Base-by-base conservation (phyloP, 1,284 basidiomycete species). In the Ceratobasidium sp. region DNA sequence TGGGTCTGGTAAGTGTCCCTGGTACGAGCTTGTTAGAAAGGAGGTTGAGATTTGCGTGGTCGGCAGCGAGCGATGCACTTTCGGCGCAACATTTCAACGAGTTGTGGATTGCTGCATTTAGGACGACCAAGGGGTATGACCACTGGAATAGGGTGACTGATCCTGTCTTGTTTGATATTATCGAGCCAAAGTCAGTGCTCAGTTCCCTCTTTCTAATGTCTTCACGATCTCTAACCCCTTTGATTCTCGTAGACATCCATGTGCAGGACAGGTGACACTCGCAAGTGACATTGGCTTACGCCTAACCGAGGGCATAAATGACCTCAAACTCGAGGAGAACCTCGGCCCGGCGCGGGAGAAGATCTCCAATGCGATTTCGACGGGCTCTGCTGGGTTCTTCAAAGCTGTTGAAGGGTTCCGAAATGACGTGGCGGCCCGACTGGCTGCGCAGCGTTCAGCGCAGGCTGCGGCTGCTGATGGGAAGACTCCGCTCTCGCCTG, bases 81-180 rank as follows among this genome's bases (percentile, higher is more conserved):
- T 83, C 86, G 3, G 81, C 89, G 7, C 87, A 91, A 74, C 91
- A 95, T 79, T 98, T 97, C 83, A 94, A 92, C 78, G 89, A 92
- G 29, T 80, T 89, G 2, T 98, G 94, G 92, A 89, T 97, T 29
- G 84, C 89, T 0, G 92, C 93, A 77, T 97, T 97, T 85, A 92
- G 89, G 82, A 87, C 86, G 77, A 96, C 95, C 14, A 89, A 91
- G 76, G 95, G 95, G 0, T 96, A 90, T 80, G 90, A 93, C 75
- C 88, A 94, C 1, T 98, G 96, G 96, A 89, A 97, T 73, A 86
- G 89, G 54, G 89, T 90, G 41, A 98, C 96, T 0, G 96, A 98
- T 82, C 91, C 93, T 1, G 85, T 94, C 77, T 83, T 98, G 22
- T 98, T 98, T 80, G 96, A 98, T 81, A 93, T 98, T 67, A 88